phyloP scores from a whole-genome alignment of 805 yeast genomes.

The Yarrowia deformans region DNA sequence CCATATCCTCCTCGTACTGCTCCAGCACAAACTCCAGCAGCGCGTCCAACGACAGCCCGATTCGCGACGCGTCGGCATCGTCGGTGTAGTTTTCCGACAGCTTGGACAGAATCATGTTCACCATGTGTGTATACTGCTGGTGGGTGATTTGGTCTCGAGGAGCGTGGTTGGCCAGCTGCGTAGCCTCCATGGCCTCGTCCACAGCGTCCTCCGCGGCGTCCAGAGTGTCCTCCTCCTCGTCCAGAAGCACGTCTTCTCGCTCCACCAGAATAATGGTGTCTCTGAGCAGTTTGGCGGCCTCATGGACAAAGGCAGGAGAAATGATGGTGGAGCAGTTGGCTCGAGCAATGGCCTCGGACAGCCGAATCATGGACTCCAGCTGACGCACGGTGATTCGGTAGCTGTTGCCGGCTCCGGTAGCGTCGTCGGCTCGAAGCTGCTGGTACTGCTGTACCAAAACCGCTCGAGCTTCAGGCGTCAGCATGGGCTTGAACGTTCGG shows the following conservation, averaged over 20 bases:
- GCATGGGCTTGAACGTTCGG: slow-evolving; percentile 86
- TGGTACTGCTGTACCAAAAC: slow-evolving; percentile 79
- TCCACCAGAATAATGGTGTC: slow-evolving; percentile 94
- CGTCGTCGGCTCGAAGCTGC: slow-evolving; percentile 86
- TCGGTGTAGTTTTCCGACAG: slow-evolving; percentile 72
- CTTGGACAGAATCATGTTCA: slow-evolving; percentile 58
- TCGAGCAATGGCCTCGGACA: slow-evolving; percentile 95
- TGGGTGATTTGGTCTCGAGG: slow-evolving; percentile 65
- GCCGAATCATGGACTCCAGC: slow-evolving; percentile 88
- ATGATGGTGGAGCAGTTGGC: slow-evolving; percentile 93
- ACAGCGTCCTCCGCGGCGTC: slow-evolving; percentile 44
- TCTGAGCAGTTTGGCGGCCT: slow-evolving; percentile 87
- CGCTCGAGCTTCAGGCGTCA: slow-evolving; percentile 82
- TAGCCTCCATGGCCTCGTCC: slow-evolving; percentile 41
- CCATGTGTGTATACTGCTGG: slow-evolving; percentile 84
- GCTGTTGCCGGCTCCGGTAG: slow-evolving; percentile 82
- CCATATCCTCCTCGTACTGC: slow-evolving; percentile 73
- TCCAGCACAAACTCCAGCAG: slow-evolving; percentile 83
- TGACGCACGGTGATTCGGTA: slow-evolving; percentile 97
- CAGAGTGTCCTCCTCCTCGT: slow-evolving; percentile 61
- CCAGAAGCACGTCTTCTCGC: slow-evolving; percentile 88
- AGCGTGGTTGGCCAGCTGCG: slow-evolving; percentile 12
- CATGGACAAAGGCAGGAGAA: slow-evolving; percentile 84
- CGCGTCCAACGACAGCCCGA: slow-evolving; percentile 71
- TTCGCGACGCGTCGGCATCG: slow-evolving; percentile 57